Evolutionary conservation across 2,329 filamentous ascomycete species (phyloP).

Genomic region (Aschersonia sp.): DNA sequence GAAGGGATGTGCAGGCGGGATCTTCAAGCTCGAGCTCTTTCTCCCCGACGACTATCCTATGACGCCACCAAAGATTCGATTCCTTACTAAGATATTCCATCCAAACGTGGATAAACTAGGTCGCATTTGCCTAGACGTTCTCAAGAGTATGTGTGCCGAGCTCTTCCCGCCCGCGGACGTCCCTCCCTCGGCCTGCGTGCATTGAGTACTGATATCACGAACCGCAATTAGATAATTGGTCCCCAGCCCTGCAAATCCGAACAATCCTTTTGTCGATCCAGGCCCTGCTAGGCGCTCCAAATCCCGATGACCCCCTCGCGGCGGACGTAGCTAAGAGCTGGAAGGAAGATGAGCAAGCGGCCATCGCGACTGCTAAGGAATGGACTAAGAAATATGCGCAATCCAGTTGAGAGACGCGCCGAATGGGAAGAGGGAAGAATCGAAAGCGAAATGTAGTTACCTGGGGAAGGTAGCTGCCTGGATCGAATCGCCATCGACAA

Average conservation of each 20-base stretch:
- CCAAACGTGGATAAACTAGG: slow-evolving; percentile 97
- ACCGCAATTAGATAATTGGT: slow-evolving; percentile 72
- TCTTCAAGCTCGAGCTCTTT: slow-evolving; percentile 96
- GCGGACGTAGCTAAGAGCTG: slow-evolving; percentile 95
- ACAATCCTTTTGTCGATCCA: slow-evolving; percentile 99
- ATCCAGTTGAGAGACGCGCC: slow-evolving; percentile 13
- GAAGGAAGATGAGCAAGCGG: slow-evolving; percentile 90
- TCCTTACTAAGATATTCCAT: slow-evolving; percentile 98
- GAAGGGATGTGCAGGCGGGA: slow-evolving; percentile 37
- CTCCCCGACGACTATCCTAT: slow-evolving; percentile 98
- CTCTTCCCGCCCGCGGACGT: neutral
- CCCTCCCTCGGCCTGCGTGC: slow-evolving; percentile 3
- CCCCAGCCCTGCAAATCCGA: slow-evolving; percentile 89
- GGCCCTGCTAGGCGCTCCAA: slow-evolving; percentile 85
- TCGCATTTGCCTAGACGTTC: slow-evolving; percentile 88
- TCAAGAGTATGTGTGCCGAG: slow-evolving; percentile 59
- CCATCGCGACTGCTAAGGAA: slow-evolving; percentile 80
- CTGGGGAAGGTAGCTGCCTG: no score
- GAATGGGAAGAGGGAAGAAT: no score
- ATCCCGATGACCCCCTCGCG: slow-evolving; percentile 95
- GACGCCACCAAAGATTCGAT: slow-evolving; percentile 96
- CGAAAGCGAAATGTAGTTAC: no score
- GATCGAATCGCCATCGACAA: neutral
- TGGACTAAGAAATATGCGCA: slow-evolving; percentile 80
- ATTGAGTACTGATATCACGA: neutral